Evolutionary conservation across 345 rosid species (phyloP), one percentile per base, ranked within the genome.

Genomic region (Gynandropsis gynandra): DNA sequence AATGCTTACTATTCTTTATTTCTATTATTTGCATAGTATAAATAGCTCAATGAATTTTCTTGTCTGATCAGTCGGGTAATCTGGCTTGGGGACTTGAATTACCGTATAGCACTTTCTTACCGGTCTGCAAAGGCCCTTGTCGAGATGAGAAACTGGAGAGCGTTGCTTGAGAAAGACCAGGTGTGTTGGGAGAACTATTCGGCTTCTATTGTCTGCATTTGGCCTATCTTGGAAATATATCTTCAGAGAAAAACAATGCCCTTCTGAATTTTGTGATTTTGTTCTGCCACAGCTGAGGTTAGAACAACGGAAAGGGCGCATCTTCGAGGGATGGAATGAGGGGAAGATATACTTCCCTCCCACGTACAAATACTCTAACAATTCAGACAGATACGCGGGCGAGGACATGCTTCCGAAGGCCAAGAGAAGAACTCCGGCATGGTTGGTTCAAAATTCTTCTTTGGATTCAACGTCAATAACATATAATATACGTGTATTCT

Each of bases 21-120:
- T n/a, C n/a, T 20, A 47, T 16, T n/a, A 33, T 52, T 24, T 24
- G 29, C 9, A 10, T 43, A 47, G 46, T 52, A 32, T 59, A 29
- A 18, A 32, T 5, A 24, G 29, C 5, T 24, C 13, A 49, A 6
- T 1, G 2, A 35, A 14, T 29, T 24, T 8, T 4, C 46, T 12
- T 58, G 58, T 55, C 42, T 29, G 2, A 5, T 61, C 71, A 93
- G 99, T 69, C 85, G 85, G 47, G 69, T 93, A 21, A 83, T 93
- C 45, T 93, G 99, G 99, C 83, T 93, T 32, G 99, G 99, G 52
- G 99, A 93, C 74, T 69, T 93, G 72, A 93, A 93, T 70, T 88
- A 93, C 67, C 76, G 99, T 36, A 88, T 93, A 53, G 90, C 99
- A 32, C 66, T 93, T 35, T 78, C 93, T 27, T 83, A 85, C 72